Conservation (phyloP, 1,284 basidiomycete genomes). For the Hemileia vastatrix region DNA sequence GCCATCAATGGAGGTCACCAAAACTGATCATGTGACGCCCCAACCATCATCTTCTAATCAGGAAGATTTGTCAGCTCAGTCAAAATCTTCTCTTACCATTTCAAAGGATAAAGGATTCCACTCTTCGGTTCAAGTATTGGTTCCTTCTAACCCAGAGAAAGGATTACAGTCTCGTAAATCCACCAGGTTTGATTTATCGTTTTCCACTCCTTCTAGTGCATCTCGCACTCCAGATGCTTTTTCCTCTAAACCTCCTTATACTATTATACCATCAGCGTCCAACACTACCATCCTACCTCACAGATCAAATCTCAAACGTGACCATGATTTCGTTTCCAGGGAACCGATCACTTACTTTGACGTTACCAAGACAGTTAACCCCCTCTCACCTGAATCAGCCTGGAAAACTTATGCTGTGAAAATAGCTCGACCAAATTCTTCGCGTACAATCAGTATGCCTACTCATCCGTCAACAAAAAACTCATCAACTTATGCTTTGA, state of each 20-base stretch:
- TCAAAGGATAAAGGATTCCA: background rate
- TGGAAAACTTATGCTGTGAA: conserved; percentile 21
- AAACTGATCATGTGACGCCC: too few species aligned
- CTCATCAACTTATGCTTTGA: conserved; percentile 12
- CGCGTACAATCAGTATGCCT: too few species aligned
- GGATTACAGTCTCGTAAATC: conserved; percentile 8
- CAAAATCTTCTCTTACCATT: background rate
- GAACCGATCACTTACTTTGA: conserved; percentile 18
- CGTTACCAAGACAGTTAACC: conserved; percentile 8
- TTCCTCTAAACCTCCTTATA: too few species aligned
- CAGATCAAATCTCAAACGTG: background rate
- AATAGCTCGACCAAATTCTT: conserved; percentile 4
- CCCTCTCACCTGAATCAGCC: conserved; percentile 14
- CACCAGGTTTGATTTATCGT: conserved; percentile 20
- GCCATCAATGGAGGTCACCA: background rate
- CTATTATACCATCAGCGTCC: too few species aligned
- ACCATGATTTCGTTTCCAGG: conserved; percentile 5
- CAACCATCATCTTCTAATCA: background rate
- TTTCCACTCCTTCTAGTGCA: too few species aligned
- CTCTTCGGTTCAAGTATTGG: too few species aligned
- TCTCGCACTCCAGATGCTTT: too few species aligned
- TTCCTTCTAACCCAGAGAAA: conserved; percentile 15
- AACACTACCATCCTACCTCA: background rate
- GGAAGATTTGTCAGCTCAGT: background rate
- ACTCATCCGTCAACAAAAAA: conserved; percentile 6